Conservation (phyloP, 495 filamentous ascomycete genomes). For the Cenococcum geophilum region DNA sequence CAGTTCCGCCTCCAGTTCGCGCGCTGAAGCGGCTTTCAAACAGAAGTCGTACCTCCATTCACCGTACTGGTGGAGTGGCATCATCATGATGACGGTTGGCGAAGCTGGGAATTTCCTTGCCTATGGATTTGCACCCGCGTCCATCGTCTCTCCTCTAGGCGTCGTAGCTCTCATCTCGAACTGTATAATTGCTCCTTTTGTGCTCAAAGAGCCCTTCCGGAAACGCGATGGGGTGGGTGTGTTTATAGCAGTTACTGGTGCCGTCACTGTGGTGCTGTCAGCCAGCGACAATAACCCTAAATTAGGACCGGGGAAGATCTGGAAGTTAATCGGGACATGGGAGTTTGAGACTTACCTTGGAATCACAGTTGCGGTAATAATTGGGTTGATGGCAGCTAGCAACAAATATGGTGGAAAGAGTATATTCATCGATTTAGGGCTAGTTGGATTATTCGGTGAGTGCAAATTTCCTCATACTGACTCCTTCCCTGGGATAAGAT, state of each 20-base stretch:
- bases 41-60: constrained; percentile 74
- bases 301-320: constrained; percentile 83
- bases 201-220: constrained; percentile 86
- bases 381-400: constrained; percentile 72
- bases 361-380: constrained; percentile 65
- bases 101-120: constrained; percentile 95
- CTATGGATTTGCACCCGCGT: constrained; percentile 97
- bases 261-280: constrained; percentile 89
- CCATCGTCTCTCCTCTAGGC: constrained; percentile 92
- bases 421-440: constrained; percentile 88
- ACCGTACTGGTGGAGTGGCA: constrained; percentile 93
- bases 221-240: constrained; percentile 84
- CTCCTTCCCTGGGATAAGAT: background rate
- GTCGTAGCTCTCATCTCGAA: constrained; percentile 94
- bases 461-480: constrained; percentile 13
- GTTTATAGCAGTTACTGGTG: constrained; percentile 72
- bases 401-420: constrained; percentile 69
- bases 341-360: constrained; percentile 89
- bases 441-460: constrained; percentile 87
- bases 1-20: background rate
- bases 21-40: constrained; percentile 18
- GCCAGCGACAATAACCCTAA: constrained; percentile 85
- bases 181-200: constrained; percentile 86
- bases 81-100: constrained; percentile 84
- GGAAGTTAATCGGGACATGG: constrained; percentile 78